phyloP scores from a whole-genome alignment of 176 grass and related monocot genomes.

The Ampelocalamus luodianensis region DNA sequence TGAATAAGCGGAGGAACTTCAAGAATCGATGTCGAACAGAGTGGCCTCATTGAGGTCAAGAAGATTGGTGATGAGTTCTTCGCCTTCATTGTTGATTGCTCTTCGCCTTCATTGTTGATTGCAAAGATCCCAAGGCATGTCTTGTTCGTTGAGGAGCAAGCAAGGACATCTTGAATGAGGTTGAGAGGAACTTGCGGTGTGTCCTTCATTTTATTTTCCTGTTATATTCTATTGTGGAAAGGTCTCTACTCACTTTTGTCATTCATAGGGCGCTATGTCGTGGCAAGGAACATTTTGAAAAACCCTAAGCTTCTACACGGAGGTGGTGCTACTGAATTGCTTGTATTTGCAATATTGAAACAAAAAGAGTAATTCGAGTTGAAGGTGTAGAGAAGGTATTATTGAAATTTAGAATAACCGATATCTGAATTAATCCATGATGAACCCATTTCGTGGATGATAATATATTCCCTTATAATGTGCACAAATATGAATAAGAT shows the following conservation, averaged over 20 bases:
- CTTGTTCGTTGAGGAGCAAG: conserved; percentile 91
- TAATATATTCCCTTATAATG: no score
- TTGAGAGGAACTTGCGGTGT: conserved; percentile 93
- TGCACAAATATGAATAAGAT: neutral
- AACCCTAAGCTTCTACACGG: conserved; percentile 92
- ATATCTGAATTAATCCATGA: neutral
- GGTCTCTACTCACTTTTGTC: neutral
- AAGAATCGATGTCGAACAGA: conserved; percentile 94
- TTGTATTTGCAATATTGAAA: conserved; percentile 82
- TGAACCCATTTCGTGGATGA: neutral
- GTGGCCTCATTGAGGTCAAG: conserved; percentile 92
- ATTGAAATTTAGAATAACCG: neutral
- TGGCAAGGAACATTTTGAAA: conserved; percentile 90
- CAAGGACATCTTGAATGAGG: conserved; percentile 93
- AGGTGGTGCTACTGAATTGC: conserved; percentile 88
- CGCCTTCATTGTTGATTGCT: conserved; percentile 78
- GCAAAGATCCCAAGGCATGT: conserved; percentile 96
- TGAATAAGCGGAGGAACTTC: conserved; percentile 91
- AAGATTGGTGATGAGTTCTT: conserved; percentile 97
- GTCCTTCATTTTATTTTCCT: neutral
- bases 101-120: no score
- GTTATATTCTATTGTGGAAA: conserved; percentile 21
- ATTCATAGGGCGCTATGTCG: conserved; percentile 83
- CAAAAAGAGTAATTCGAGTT: conserved; percentile 68
- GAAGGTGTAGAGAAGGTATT: conserved; percentile 96